Conservation (phyloP, 441 rosid species). For the Gossypium davidsonii region DNA sequence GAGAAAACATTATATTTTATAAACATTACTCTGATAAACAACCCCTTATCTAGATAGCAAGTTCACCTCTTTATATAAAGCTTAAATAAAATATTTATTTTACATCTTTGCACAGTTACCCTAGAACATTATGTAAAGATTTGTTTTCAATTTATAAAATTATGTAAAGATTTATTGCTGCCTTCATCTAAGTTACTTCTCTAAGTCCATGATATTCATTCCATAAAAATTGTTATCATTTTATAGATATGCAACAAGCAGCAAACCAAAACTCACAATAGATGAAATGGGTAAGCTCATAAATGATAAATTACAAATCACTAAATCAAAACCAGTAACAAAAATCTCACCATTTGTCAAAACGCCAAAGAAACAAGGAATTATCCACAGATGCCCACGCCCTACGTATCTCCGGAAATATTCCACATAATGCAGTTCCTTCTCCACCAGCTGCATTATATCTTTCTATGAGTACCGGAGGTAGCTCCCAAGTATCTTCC, state of each 20-base stretch:
- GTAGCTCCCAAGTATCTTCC: conserved; percentile 77
- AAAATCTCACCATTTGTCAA: conserved; percentile 71
- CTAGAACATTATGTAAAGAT: neutral
- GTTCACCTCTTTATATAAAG: neutral
- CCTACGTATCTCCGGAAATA: conserved; percentile 83
- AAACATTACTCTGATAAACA: neutral
- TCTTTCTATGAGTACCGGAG: conserved; percentile 75
- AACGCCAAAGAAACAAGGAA: conserved; percentile 90
- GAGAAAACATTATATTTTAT: neutral
- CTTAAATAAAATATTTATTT: neutral
- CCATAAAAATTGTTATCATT: neutral
- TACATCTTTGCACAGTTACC: neutral
- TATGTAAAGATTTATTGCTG: neutral
- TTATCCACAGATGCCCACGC: conserved; percentile 98
- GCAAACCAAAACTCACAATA: neutral
- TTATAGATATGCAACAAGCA: neutral
- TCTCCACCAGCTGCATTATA: conserved; percentile 95
- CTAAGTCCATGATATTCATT: neutral
- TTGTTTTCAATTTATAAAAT: neutral
- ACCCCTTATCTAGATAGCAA: neutral
- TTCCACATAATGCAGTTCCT: conserved; percentile 92
- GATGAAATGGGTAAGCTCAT: neutral
- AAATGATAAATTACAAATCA: neutral
- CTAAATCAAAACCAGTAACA: neutral
- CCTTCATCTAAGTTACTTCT: neutral